phyloP scores from a whole-genome alignment of 169 alveolate genomes.

The Theileria parva region DNA sequence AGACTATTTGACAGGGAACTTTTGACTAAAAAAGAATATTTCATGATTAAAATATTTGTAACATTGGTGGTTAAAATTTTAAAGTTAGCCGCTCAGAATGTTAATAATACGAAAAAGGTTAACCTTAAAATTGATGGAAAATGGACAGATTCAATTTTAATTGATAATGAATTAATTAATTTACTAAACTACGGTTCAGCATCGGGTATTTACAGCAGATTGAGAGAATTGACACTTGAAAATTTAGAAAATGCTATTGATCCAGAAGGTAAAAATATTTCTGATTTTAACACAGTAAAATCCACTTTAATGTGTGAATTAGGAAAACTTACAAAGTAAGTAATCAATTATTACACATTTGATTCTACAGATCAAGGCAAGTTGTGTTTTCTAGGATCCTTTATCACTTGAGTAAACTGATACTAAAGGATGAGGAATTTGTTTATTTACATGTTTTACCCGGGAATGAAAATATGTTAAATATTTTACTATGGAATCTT shows the following conservation, averaged over 20 bases:
- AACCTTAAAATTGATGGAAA: background rate
- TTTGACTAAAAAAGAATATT: background rate
- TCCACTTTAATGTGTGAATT: constrained; percentile 41
- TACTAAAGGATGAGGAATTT: constrained; percentile 7
- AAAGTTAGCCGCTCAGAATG: background rate
- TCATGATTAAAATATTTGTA: background rate
- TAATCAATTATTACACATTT: background rate
- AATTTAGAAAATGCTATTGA: background rate
- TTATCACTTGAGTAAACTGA: background rate
- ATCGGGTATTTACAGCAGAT: constrained; percentile 42
- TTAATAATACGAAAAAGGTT: constrained; percentile 5
- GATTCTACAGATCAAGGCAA: constrained; percentile 44
- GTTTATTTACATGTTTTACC: background rate
- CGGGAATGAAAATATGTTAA: background rate
- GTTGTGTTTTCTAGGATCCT: constrained; percentile 35
- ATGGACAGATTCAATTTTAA: background rate
- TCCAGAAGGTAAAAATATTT: background rate
- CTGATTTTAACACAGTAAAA: constrained; percentile 1
- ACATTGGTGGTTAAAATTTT: constrained; percentile 24
- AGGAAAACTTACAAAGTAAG: constrained; percentile 30
- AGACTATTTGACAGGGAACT: background rate
- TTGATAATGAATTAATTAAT: constrained; percentile 22
- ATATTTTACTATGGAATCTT: constrained; percentile 19
- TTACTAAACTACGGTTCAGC: constrained; percentile 46
- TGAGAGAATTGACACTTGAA: background rate